Conservation (phyloP, 1,284 basidiomycete genomes). For the Inonotus hispidus region DNA sequence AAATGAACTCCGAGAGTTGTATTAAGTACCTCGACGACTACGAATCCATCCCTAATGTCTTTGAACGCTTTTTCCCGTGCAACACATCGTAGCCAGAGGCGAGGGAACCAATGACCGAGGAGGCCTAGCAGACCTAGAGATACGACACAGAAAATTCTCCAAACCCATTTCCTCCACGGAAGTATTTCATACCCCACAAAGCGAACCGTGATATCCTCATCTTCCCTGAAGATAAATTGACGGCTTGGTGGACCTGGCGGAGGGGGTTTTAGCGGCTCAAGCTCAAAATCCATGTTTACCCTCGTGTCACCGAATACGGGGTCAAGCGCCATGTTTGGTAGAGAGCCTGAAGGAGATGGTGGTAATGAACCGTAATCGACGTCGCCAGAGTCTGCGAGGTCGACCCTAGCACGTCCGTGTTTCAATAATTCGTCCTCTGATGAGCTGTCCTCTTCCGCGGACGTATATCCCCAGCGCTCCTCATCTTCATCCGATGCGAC, state of each 20-base stretch:
- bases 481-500: constrained; percentile 48
- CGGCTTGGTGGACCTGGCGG: constrained; percentile 74
- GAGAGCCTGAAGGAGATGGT: constrained; percentile 50
- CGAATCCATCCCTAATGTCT: constrained; percentile 62
- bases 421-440: constrained; percentile 25
- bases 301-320: constrained; percentile 75
- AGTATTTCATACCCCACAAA: constrained; percentile 87
- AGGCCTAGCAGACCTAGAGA: constrained; percentile 77
- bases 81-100: constrained; percentile 85
- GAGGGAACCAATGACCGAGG: constrained; percentile 91
- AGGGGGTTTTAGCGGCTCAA: constrained; percentile 56
- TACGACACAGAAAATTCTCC: constrained; percentile 68
- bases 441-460: constrained; percentile 46
- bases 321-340: constrained; percentile 68
- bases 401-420: constrained; percentile 28
- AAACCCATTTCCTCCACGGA: constrained; percentile 59
- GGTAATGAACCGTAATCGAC: constrained; percentile 66
- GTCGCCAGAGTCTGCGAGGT: constrained; percentile 34
- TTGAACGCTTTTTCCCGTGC: constrained; percentile 82
- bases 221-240: constrained; percentile 84
- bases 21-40: constrained; percentile 79
- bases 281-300: constrained; percentile 67
- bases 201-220: constrained; percentile 88
- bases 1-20: not conserved
- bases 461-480: constrained; percentile 78